Base-by-base conservation (phyloP, 371 early-diverging fungal genomes). In the Mucor ambiguus region DNA sequence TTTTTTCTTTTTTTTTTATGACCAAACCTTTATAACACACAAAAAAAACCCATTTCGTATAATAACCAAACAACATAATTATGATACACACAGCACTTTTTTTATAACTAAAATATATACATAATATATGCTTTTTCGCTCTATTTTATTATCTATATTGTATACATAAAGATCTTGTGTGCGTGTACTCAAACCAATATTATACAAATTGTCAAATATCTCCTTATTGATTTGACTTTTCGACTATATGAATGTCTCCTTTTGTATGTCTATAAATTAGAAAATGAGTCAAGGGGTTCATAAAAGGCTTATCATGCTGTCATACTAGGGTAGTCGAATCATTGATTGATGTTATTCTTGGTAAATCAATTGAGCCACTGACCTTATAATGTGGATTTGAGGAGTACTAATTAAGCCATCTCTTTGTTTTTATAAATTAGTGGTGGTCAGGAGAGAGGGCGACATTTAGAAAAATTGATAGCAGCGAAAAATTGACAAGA, bases 51-150 rank as follows among this genome's bases (percentile, higher is more conserved):
- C 24, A 37, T 58, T 58, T 58, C 38, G 26, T 18, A 43, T 59
- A 59, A 43, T 59, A 59, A 59, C 38, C 44, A 59, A 41, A 38
- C 28, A 58, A 59, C 43, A 59, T 59, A 43, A 43, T 29, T 59
- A 59, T 59, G 38, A 43, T 26, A 59, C 41, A 24, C 37, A 59
- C 41, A 41, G 7, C 33, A 20, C 32, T 56, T 37, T 58, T 58
- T 32, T 57, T 20, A 41, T 37, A 6, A 44, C 22, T 46, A 46
- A 46, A 46, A 46, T 46, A 46, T 46, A 46, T 46, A 46, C 20
- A 46, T 46, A 46, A 46, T 46, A 46, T 46, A 37, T 58, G 20
- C 38, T 58, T 59, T 18, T 37, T 37, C 41, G 43, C 44, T 59
- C 12, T 28, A 26, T 58, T 24, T 58, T 58, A 26, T 59, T 43